Conservation (phyloP, 495 filamentous ascomycete genomes). For the Penicillium angulare region DNA sequence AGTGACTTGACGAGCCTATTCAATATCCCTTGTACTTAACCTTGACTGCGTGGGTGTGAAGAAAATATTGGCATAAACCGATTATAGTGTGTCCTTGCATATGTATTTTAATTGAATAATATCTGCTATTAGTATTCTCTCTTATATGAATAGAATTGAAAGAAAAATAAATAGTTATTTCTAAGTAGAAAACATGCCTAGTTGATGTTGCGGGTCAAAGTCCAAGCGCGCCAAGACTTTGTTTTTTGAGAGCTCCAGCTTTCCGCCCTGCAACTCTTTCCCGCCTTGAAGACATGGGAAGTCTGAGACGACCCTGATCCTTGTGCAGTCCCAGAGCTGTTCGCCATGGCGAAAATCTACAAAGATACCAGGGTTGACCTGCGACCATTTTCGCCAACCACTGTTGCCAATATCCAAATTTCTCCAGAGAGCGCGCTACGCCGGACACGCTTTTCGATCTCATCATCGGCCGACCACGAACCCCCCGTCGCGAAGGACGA, state of each 20-base stretch:
- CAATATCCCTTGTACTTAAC: conserved; percentile 5
- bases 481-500: conserved; percentile 61
- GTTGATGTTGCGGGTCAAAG: neutral
- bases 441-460: conserved; percentile 46
- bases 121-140: too few species aligned
- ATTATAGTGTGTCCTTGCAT: too few species aligned
- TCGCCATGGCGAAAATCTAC: conserved; percentile 59
- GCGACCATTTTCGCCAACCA: conserved; percentile 66
- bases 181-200: too few species aligned
- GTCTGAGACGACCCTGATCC: conserved; percentile 27
- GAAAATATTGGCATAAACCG: too few species aligned
- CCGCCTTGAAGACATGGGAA: conserved; percentile 35
- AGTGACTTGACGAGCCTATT: conserved; percentile 32
- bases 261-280: conserved; percentile 33
- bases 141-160: too few species aligned
- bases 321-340: conserved; percentile 21
- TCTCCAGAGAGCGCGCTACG: conserved; percentile 49
- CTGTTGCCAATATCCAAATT: conserved; percentile 72
- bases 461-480: conserved; percentile 34
- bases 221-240: conserved; percentile 38
- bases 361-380: conserved; percentile 85
- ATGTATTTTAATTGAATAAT: too few species aligned
- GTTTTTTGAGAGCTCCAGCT: conserved; percentile 48
- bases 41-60: neutral
- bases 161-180: too few species aligned